These are phyloP conservation scores for Neurospora discreta DNA, from an alignment of 495 filamentous ascomycete species.

Conservation along the genomic window DNA sequence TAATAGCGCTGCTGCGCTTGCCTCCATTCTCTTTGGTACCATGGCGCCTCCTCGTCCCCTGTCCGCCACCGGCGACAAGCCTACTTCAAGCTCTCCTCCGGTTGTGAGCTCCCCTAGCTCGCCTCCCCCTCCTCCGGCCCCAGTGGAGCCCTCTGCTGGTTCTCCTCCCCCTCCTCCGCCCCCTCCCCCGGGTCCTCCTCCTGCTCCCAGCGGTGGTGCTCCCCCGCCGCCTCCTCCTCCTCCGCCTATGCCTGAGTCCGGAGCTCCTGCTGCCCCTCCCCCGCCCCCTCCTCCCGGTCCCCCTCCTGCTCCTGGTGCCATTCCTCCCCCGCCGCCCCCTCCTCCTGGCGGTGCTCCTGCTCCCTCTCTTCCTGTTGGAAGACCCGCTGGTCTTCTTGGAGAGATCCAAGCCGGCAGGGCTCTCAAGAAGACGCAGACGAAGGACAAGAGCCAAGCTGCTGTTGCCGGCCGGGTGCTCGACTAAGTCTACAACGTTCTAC, in stretches of 20 bases:
- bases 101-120: constrained; percentile 26
- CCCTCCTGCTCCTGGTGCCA: constrained; percentile 40
- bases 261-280: constrained; percentile 21
- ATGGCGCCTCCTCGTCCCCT: constrained; percentile 91
- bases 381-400: constrained; percentile 53
- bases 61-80: constrained; percentile 66
- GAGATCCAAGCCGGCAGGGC: constrained; percentile 70
- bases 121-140: constrained; percentile 24
- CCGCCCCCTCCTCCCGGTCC: constrained; percentile 47
- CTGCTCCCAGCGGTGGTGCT: constrained; percentile 29
- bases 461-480: constrained; percentile 59
- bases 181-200: constrained; percentile 33
- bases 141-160: neutral
- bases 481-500: constrained; percentile 8
- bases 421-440: constrained; percentile 74
- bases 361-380: constrained; percentile 18
- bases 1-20: constrained; percentile 78
- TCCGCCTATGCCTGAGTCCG: constrained; percentile 31
- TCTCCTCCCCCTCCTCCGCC: constrained; percentile 31
- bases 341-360: constrained; percentile 30
- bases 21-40: constrained; percentile 88
- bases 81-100: constrained; percentile 34
- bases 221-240: constrained; percentile 38
- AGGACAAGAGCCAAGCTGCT: constrained; percentile 62
- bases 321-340: constrained; percentile 43